Evolutionary conservation across 208 protist genomes (phyloP), one percentile per base, ranked within the genome.

Genomic region (Acanthamoeba sp.): DNA sequence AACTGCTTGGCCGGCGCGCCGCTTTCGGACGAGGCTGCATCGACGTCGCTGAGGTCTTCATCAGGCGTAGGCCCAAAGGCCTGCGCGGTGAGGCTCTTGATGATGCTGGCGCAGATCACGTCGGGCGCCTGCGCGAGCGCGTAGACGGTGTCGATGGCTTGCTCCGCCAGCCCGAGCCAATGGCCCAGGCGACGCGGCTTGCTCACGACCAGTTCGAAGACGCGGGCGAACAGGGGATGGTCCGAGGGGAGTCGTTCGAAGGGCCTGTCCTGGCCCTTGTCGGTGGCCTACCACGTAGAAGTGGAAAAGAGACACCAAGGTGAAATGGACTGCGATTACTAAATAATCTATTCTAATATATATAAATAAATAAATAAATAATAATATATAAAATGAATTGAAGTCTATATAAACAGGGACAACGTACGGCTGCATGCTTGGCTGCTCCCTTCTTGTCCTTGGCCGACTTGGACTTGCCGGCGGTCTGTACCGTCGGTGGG

Each of bases 111-210:
- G 27, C 29, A 59, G 38, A 95, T 59, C 7, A 45, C 36, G 57
- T 96, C 96, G 16, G 96, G 96, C 42, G 82, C 16, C 36, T 96
- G 94, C 18, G 55, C 18, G 1, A 97, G 32, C 1, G 22, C 85
- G 62, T 95, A 96, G n/a, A 97, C 85, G n/a, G 94, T 76, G 82
- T 95, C 95, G 12, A 97, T 96, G 9, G 94, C 95, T 52, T 96
- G 95, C 34, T 96, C 96, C 14, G 95, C 88, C 50, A 93, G 78
- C 10, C 62, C 66, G 36, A 71, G 64, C 96, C 96, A 96, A 52
- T 52, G 50, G 27, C 48, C 36, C 0, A 62, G 0, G 14, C 16
- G 5, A 36, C 48, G 36, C 12, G 88, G 78, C 34, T 42, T 64
- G 73, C 29, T 5, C 7, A 48, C 18, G 18, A 95, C 40, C 3